phyloP scores from a whole-genome alignment of 2,329 filamentous ascomycete genomes.

The Nannizziopsis barbatae region DNA sequence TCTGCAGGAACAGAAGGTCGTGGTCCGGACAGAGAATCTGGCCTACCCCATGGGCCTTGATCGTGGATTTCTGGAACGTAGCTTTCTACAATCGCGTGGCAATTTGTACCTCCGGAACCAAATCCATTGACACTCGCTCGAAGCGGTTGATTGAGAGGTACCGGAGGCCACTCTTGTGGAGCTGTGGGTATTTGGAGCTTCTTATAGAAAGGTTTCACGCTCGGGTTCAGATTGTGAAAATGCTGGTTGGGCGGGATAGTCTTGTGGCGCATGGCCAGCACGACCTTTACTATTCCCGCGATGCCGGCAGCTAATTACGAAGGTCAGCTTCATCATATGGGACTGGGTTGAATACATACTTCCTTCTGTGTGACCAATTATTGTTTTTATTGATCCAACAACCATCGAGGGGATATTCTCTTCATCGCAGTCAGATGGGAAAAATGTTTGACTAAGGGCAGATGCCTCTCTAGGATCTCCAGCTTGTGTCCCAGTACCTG shows the following conservation, averaged over 20 bases:
- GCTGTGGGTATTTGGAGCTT: conserved; percentile 18
- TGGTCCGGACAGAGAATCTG: too few relatives aligned
- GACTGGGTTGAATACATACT: not conserved
- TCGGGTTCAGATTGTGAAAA: conserved; percentile 22
- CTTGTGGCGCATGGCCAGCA: conserved; percentile 20
- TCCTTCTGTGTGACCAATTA: conserved; percentile 23
- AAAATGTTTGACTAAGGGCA: conserved; percentile 18
- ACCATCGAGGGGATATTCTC: conserved; percentile 1
- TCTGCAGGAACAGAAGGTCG: conserved; percentile 9
- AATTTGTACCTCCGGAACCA: conserved; percentile 24
- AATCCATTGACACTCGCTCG: conserved; percentile 26
- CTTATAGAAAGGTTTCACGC: conserved; percentile 15
- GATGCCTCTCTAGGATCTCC: conserved; percentile 24
- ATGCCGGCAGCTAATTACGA: conserved; percentile 18
- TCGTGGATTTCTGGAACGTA: conserved; percentile 15
- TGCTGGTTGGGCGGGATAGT: conserved; percentile 21
- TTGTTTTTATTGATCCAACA: conserved; percentile 23
- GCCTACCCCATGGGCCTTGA: conserved; percentile 5
- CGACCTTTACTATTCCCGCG: conserved; percentile 20
- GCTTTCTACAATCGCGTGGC: conserved; percentile 19
- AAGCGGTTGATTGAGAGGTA: conserved; percentile 10
- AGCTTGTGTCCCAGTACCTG: conserved; percentile 21
- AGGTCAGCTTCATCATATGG: too few relatives aligned
- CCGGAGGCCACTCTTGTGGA: conserved; percentile 20
- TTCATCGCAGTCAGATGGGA: conserved; percentile 1